These are phyloP conservation scores for Metroxylon sagu DNA, from an alignment of 176 grass and related monocot genomes.

Conservation along the genomic window DNA sequence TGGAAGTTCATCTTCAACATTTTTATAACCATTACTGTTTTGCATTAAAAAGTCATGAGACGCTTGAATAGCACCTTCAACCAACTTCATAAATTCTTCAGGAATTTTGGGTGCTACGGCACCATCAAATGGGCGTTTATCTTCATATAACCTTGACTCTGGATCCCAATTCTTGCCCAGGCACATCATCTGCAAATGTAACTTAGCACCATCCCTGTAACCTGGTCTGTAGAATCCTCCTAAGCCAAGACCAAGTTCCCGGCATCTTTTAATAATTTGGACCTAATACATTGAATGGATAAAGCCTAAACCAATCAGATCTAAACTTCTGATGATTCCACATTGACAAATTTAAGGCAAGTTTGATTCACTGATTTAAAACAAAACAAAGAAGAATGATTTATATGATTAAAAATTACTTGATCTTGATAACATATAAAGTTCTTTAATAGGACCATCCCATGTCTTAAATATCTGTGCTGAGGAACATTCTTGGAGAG, in stretches of 20 bases:
- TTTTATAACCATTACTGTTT: not conserved
- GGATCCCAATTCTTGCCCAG: conserved; percentile 64
- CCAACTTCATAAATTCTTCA: conserved; percentile 17
- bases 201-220: conserved; percentile 32
- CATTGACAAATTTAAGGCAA: too few species aligned
- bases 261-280: conserved; percentile 44
- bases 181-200: conserved; percentile 53
- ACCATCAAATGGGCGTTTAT: conserved; percentile 22
- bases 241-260: conserved; percentile 26
- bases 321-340: too few species aligned
- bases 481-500: conserved; percentile 7
- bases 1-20: conserved; percentile 22
- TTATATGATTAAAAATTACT: conserved; percentile 10
- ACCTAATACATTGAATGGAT: conserved; percentile 22
- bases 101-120: conserved; percentile 41
- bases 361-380: too few species aligned
- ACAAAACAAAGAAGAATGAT: not conserved
- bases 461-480: conserved; percentile 23
- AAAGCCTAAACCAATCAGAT: not conserved
- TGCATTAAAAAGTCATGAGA: conserved; percentile 24
- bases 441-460: conserved; percentile 49
- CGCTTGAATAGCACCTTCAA: conserved; percentile 30
- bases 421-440: conserved; percentile 31
- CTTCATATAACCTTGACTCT: conserved; percentile 25
- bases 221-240: conserved; percentile 54